These are phyloP conservation scores for Aaosphaeria arxii DNA, from an alignment of 2,329 filamentous ascomycete genomes.

Conservation along the genomic window DNA sequence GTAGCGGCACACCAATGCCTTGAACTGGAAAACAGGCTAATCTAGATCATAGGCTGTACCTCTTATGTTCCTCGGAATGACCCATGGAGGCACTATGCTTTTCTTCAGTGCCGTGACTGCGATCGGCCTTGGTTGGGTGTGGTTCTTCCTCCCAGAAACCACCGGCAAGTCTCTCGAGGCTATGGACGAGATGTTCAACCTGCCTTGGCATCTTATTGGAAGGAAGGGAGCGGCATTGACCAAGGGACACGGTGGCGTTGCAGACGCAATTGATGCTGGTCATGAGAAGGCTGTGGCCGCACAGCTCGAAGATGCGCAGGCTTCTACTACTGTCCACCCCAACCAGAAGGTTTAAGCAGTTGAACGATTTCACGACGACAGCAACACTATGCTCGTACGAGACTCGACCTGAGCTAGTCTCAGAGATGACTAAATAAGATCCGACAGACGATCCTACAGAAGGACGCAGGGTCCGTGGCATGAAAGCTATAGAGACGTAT, in stretches of 20 bases:
- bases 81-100: slow-evolving; percentile 69
- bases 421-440: too few relatives aligned
- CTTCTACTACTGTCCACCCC: neutral
- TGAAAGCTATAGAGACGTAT: too few relatives aligned
- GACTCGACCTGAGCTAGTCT: too few relatives aligned
- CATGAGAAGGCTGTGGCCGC: slow-evolving; percentile 30
- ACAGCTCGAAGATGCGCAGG: slow-evolving; percentile 22
- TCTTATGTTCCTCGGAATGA: slow-evolving; percentile 65
- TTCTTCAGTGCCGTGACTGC: slow-evolving; percentile 69
- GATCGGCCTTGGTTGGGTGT: slow-evolving; percentile 67
- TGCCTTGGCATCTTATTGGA: slow-evolving; percentile 75
- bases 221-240: slow-evolving; percentile 35
- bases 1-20: neutral
- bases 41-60: slow-evolving; percentile 53
- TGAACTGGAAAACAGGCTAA: neutral
- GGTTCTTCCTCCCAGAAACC: slow-evolving; percentile 71
- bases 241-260: slow-evolving; percentile 26
- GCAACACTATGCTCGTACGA: too few relatives aligned
- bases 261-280: slow-evolving; percentile 27
- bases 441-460: too few relatives aligned
- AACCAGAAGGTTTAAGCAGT: neutral
- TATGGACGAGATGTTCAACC: slow-evolving; percentile 69
- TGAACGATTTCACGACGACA: neutral
- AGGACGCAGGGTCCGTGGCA: too few relatives aligned
- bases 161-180: slow-evolving; percentile 61